These are phyloP conservation scores for Lenwebbia sp. DNA, from an alignment of 345 rosid species.

Conservation along the genomic window DNA sequence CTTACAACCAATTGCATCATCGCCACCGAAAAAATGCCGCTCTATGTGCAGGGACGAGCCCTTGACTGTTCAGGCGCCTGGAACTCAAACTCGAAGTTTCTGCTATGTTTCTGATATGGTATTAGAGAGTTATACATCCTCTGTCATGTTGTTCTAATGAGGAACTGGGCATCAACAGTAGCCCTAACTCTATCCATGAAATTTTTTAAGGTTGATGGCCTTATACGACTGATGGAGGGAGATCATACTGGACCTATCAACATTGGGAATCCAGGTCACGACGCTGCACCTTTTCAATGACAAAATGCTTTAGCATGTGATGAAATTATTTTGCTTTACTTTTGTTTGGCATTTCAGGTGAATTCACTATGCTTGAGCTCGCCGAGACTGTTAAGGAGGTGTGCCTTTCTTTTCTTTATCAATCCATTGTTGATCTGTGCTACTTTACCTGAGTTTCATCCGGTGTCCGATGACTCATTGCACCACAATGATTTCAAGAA, in stretches of 20 bases:
- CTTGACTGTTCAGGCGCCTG: slow-evolving; percentile 79
- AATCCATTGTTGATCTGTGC: not conserved
- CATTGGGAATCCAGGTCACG: slow-evolving; percentile 68
- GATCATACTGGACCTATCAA: slow-evolving; percentile 78
- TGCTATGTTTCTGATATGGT: slow-evolving; percentile 95
- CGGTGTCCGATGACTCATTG: not conserved
- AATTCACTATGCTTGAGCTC: slow-evolving; percentile 82
- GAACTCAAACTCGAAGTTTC: slow-evolving; percentile 90
- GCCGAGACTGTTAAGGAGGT: slow-evolving; percentile 91
- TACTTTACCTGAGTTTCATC: not conserved
- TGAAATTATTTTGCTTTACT: not conserved
- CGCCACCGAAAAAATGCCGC: not conserved
- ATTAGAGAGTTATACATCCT: not conserved
- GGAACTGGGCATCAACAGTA: not conserved
- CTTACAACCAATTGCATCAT: not conserved
- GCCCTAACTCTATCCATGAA: not conserved
- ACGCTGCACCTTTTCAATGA: not conserved
- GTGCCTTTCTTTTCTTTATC: not conserved
- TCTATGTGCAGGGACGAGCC: slow-evolving; percentile 51
- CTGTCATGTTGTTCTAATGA: not conserved
- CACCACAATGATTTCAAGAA: not conserved
- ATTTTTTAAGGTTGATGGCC: slow-evolving; percentile 59
- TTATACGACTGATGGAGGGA: slow-evolving; percentile 89
- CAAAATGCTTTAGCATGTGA: not conserved
- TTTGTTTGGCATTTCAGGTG: slow-evolving; percentile 28